Evolutionary conservation across 768 basidiomycete species (phyloP).

Genomic region (Rhizopogon salebrosus): DNA sequence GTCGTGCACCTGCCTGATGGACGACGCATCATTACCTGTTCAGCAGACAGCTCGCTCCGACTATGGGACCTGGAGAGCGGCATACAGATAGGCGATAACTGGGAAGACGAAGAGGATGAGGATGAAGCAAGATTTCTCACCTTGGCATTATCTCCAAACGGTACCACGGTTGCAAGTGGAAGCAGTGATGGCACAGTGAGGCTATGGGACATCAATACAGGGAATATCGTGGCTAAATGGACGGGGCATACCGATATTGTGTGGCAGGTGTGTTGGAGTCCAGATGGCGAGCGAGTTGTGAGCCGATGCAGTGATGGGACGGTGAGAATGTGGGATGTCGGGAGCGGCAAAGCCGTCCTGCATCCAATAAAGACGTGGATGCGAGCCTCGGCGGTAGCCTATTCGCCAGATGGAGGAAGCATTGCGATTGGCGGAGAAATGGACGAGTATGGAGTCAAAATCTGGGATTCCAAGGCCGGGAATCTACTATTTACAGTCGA

Average conservation of each 20-base stretch:
- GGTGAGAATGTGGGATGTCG: constrained; percentile 6
- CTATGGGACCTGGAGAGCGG: background rate
- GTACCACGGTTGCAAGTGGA: constrained; percentile 1
- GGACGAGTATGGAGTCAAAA: background rate
- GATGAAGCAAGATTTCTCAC: background rate
- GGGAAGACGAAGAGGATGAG: background rate
- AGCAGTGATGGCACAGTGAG: constrained; percentile 1
- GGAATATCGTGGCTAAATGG: background rate
- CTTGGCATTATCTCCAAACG: constrained; percentile 8
- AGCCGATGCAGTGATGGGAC: constrained; percentile 6
- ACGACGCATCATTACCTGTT: background rate
- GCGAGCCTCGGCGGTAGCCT: constrained; percentile 29
- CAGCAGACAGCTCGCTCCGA: background rate
- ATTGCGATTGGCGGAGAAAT: constrained; percentile 1
- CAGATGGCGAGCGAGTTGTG: background rate
- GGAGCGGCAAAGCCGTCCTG: constrained; percentile 19
- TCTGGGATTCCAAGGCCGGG: background rate
- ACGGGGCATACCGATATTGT: background rate
- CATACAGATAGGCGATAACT: background rate
- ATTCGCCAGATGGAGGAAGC: constrained; percentile 15
- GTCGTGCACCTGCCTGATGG: background rate
- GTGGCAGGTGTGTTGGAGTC: background rate
- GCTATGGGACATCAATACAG: background rate
- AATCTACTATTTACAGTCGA: background rate
- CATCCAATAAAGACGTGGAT: constrained; percentile 4